These are phyloP conservation scores for Eucalyptus paniculata DNA, from an alignment of 345 rosid genomes.

Conservation along the genomic window DNA sequence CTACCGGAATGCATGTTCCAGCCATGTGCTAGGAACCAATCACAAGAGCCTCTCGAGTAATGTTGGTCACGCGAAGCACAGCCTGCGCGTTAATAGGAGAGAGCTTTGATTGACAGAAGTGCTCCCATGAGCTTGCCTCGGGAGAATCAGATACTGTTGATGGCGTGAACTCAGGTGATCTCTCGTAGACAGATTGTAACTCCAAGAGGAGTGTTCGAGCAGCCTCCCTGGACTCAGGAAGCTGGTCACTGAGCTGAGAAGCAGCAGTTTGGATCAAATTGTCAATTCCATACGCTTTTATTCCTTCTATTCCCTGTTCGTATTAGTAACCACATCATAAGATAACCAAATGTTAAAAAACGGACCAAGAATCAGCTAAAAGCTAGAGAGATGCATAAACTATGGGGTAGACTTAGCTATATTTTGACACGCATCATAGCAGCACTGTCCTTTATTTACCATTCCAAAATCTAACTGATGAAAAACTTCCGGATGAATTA, in stretches of 20 bases:
- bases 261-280: slow-evolving; percentile 74
- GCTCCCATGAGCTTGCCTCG: slow-evolving; percentile 60
- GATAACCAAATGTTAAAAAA: not conserved
- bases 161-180: slow-evolving; percentile 17
- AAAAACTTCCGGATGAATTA: not conserved
- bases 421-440: not conserved
- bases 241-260: slow-evolving; percentile 87
- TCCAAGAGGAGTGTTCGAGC: slow-evolving; percentile 78
- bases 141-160: slow-evolving; percentile 22
- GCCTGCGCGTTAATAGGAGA: slow-evolving; percentile 81
- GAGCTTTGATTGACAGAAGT: slow-evolving; percentile 74
- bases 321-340: not conserved
- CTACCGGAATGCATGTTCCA: not conserved
- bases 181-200: slow-evolving; percentile 62
- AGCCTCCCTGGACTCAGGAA: slow-evolving; percentile 94
- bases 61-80: slow-evolving; percentile 76
- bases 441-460: not conserved
- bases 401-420: not conserved
- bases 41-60: slow-evolving; percentile 42
- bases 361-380: not conserved
- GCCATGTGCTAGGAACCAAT: slow-evolving; percentile 29
- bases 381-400: not conserved
- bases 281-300: slow-evolving; percentile 71
- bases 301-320: slow-evolving; percentile 77
- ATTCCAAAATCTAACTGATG: not conserved